Evolutionary conservation across 257 asterid species (phyloP), one percentile per base, ranked within the genome.

Genomic region (Solanum pimpinellifolium): DNA sequence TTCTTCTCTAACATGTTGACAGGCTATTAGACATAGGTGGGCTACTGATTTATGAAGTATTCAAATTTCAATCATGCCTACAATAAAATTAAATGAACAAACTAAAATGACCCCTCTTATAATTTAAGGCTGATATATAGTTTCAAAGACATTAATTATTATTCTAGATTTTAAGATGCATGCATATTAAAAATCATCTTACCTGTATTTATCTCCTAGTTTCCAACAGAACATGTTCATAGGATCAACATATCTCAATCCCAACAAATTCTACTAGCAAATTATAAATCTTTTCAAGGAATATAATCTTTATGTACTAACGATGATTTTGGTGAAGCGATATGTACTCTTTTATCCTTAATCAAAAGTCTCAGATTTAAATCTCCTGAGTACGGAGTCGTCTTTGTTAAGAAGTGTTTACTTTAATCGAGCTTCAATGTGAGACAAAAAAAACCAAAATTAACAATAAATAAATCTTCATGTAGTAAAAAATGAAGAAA

Each of bases 161-260:
- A 7, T 52, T 42, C 37, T 42, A 16, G 83, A 23, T 49, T 27
- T 86, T 72, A 75, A 86, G 83, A 86, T 88, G 49, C 92, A 86
- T 78, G 87, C 27, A 78, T 47, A 37, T 52, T 35, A 20, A 44
- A 20, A 44, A 70, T 74, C 42, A 31, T 83, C 78, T 83, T 65
- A 87, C 83, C 82, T 86, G 89, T 85, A 33, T 73, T 49, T 68
- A 83, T 65, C 87, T 68, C 69, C 86, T 78, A 70, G 74, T 25
- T 86, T 86, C 42, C 85, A 49, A 86, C 59, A 56, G 14, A 37
- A 69, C 77, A 31, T 29, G 56, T 85, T 59, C 85, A 56, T 49
- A 31, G 66, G 25, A 81, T 29, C 69, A 80, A 49, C 44, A 3
- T 80, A 80, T 80, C 5, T 80, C 5, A 80, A 10, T 80, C 84